Evolutionary conservation across 2,329 filamentous ascomycete genomes (phyloP).

Genomic region (Metarhizium robertsii): DNA sequence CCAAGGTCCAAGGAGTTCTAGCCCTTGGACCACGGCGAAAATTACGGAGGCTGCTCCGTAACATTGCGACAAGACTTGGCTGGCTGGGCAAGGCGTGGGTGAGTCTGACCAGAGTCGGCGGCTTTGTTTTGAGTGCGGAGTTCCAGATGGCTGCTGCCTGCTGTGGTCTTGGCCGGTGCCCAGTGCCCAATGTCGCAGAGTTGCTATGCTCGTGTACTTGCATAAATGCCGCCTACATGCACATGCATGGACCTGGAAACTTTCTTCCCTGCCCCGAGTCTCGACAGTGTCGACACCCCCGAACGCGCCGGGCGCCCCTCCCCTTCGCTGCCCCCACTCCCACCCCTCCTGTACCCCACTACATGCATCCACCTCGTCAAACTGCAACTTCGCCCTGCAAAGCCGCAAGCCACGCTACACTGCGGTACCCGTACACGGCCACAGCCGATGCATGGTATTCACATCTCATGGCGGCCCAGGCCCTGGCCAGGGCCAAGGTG

Average conservation of each 20-base stretch:
- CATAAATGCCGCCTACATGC: conserved; percentile 1
- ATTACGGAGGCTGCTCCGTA: too few relatives aligned
- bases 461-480: neutral
- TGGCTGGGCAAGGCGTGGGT: neutral
- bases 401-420: conserved; percentile 1
- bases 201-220: conserved; percentile 3
- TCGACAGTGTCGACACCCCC: too few relatives aligned
- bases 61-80: too few relatives aligned
- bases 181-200: neutral
- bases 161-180: too few relatives aligned
- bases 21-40: too few relatives aligned
- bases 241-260: neutral
- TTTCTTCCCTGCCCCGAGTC: neutral
- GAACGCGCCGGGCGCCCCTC: neutral
- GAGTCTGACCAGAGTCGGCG: neutral
- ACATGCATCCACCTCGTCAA: neutral
- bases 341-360: neutral
- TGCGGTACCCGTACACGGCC: conserved; percentile 7
- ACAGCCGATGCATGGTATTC: conserved; percentile 7
- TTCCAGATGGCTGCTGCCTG: too few relatives aligned
- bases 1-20: too few relatives aligned
- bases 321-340: neutral
- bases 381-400: conserved; percentile 5
- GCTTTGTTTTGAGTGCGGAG: too few relatives aligned
- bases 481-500: neutral